Evolutionary conservation across 306 rosid genomes (phyloP).

Genomic region (Glycyrrhiza uralensis): DNA sequence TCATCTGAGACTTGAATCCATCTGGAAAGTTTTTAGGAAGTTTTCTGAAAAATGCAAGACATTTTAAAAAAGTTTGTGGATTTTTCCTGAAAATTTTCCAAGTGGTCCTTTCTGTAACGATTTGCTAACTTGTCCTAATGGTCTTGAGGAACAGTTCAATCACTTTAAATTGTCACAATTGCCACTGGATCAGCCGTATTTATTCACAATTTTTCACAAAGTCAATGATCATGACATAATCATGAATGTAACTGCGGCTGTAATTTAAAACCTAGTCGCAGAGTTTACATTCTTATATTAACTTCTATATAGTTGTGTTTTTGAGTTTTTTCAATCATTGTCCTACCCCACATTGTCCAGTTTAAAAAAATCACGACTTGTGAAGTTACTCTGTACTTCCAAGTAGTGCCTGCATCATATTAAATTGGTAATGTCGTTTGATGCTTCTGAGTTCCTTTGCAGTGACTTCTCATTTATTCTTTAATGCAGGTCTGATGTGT

Average conservation of each 20-base stretch:
- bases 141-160: background rate
- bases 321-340: background rate
- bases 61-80: background rate
- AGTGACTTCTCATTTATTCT: slow-evolving; percentile 5
- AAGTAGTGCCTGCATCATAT: background rate
- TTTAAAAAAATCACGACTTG: background rate
- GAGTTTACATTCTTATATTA: background rate
- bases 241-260: background rate
- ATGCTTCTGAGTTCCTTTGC: background rate
- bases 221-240: too few species aligned
- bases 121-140: background rate
- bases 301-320: background rate
- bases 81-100: background rate
- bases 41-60: background rate
- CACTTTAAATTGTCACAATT: background rate
- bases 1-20: slow-evolving; percentile 10
- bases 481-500: slow-evolving; percentile 66
- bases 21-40: background rate
- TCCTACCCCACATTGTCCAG: background rate
- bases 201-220: background rate
- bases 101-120: background rate
- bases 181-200: background rate
- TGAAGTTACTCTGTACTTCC: background rate
- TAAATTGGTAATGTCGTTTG: background rate
- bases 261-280: background rate